Conservation (phyloP, 768 basidiomycete species). For the Auricularia sp. region DNA sequence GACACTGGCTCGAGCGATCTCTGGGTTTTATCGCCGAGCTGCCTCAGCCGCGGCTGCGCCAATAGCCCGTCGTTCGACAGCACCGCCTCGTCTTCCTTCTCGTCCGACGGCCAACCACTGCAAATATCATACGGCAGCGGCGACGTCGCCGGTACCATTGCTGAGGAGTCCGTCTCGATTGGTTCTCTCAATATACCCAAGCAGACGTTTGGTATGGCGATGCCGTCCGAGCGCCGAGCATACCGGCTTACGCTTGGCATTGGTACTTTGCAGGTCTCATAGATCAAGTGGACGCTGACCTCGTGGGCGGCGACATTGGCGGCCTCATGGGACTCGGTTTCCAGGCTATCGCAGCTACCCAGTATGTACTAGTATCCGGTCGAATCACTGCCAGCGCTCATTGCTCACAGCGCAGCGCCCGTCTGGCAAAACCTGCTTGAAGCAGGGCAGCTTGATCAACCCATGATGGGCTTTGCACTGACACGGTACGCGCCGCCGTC, state of each 20-base stretch:
- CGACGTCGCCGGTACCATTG: constrained; percentile 43
- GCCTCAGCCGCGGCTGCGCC: neutral
- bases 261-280: neutral
- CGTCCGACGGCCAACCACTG: neutral
- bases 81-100: constrained; percentile 1
- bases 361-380: constrained; percentile 2
- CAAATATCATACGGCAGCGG: constrained; percentile 64
- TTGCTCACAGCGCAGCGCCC: constrained; percentile 29
- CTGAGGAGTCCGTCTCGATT: constrained; percentile 54
- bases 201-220: constrained; percentile 46
- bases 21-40: neutral
- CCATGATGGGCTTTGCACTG: constrained; percentile 59
- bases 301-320: constrained; percentile 43
- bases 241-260: neutral
- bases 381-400: neutral
- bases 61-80: neutral
- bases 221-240: constrained; percentile 7
- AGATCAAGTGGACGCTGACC: constrained; percentile 11
- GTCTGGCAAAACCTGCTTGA: constrained; percentile 55
- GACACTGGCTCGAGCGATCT: constrained; percentile 7
- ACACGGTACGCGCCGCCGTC: constrained; percentile 26
- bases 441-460: constrained; percentile 32
- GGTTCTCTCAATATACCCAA: constrained; percentile 45
- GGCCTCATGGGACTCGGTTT: constrained; percentile 78
- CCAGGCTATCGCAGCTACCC: constrained; percentile 43